Evolutionary conservation across 257 asterid species (phyloP).

Genomic region (Penstemon newberryi): DNA sequence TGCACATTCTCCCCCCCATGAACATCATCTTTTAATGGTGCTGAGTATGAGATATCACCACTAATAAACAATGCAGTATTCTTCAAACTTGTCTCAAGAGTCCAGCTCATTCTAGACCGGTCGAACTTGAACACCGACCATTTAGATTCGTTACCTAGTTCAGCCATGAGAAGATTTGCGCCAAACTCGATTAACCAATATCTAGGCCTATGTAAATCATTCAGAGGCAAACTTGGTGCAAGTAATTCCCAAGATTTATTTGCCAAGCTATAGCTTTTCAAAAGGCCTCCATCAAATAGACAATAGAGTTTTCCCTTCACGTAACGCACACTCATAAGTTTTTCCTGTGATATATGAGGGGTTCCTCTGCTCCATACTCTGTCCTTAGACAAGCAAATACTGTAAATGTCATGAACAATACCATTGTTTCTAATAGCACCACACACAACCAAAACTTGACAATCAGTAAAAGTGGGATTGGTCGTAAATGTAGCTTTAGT

Average conservation of each 20-base stretch:
- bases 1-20: background rate
- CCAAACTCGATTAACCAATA: background rate
- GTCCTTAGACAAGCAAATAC: background rate
- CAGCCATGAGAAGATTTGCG: background rate
- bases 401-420: background rate
- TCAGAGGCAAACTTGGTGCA: too few species aligned
- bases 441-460: background rate
- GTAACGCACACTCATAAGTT: background rate
- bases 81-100: constrained; percentile 3
- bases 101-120: constrained; percentile 5
- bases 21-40: background rate
- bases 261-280: constrained; percentile 4
- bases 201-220: background rate
- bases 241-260: background rate
- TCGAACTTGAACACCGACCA: constrained; percentile 11
- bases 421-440: too few species aligned
- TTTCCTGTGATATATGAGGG: background rate
- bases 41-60: background rate
- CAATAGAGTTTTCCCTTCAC: constrained; percentile 6
- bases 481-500: background rate
- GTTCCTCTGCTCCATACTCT: background rate
- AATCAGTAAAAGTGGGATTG: background rate
- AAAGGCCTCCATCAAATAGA: background rate
- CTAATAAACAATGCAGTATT: background rate
- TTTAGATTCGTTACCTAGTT: too few species aligned